Percentiles rank a stretch among this genome's conserved stretches.
These are phyloP conservation scores for Fusarium virguliforme DNA, from an alignment of 2,329 filamentous ascomycete genomes.

Conservation along the genomic window DNA sequence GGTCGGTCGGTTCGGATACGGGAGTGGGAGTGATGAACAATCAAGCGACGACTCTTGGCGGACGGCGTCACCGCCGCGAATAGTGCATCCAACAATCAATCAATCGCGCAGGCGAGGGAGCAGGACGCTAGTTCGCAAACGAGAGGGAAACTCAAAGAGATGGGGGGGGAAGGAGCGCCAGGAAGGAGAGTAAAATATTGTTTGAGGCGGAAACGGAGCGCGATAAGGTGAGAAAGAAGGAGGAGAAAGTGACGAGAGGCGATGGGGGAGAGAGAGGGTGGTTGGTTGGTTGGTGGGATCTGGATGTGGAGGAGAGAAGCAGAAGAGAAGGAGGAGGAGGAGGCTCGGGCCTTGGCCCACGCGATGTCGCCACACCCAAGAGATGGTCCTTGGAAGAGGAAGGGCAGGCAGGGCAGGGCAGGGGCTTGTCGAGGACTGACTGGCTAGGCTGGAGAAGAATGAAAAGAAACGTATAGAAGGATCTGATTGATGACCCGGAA, in stretches of 20 bases:
- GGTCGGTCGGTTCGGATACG: slow-evolving; percentile 36
- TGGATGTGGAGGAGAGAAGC: slow-evolving; percentile 45
- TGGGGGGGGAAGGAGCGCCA: slow-evolving; percentile 18
- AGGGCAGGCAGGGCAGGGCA: slow-evolving; percentile 6
- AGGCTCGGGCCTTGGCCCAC: slow-evolving; percentile 37
- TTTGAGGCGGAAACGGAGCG: slow-evolving; percentile 24
- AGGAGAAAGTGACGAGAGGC: slow-evolving; percentile 29
- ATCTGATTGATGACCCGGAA: background rate
- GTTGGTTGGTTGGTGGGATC: slow-evolving; percentile 36
- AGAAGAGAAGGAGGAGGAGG: slow-evolving; percentile 4
- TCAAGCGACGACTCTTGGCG: slow-evolving; percentile 44
- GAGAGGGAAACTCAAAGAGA: background rate
- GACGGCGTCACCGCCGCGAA: slow-evolving; percentile 53
- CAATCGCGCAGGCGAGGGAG: slow-evolving; percentile 46
- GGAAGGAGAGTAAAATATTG: slow-evolving; percentile 28
- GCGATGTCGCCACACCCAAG: slow-evolving; percentile 47
- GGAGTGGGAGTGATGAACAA: slow-evolving; percentile 22
- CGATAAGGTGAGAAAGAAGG: slow-evolving; percentile 27
- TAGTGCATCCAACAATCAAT: slow-evolving; percentile 49
- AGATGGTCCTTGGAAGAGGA: slow-evolving; percentile 6
- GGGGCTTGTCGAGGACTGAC: background rate
- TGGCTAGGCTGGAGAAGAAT: background rate
- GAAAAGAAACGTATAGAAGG: background rate
- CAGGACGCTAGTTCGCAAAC: slow-evolving; percentile 9
- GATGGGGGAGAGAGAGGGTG: slow-evolving; percentile 37